phyloP scores from a whole-genome alignment of 2,329 filamentous ascomycete genomes.

The Monilinia vaccinii-corymbosi region DNA sequence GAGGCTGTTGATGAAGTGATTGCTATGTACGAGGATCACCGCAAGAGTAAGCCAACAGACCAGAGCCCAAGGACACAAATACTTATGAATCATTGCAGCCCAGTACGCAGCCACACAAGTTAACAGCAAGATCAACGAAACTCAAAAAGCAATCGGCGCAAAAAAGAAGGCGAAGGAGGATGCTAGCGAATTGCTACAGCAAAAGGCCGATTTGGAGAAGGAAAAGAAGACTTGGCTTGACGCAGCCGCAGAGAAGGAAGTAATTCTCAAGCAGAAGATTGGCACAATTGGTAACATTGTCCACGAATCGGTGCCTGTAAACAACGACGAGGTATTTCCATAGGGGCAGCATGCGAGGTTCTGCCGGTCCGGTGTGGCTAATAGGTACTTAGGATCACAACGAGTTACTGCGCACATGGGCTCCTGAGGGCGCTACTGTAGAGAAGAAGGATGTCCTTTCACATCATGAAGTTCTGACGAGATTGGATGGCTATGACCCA shows the following conservation, averaged over 20 bases:
- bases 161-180: slow-evolving; percentile 96
- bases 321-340: slow-evolving; percentile 60
- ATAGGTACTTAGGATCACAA: slow-evolving; percentile 60
- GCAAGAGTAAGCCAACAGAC: slow-evolving; percentile 48
- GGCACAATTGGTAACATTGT: slow-evolving; percentile 86
- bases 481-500: slow-evolving; percentile 85
- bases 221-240: slow-evolving; percentile 75
- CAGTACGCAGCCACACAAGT: slow-evolving; percentile 74
- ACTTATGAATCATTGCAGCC: slow-evolving; percentile 34
- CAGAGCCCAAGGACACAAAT: background rate
- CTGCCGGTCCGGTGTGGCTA: background rate
- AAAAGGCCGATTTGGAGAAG: slow-evolving; percentile 71
- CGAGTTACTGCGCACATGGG: slow-evolving; percentile 65
- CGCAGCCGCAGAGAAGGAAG: slow-evolving; percentile 65
- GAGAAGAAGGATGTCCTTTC: slow-evolving; percentile 74
- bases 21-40: slow-evolving; percentile 74
- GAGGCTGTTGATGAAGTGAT: slow-evolving; percentile 89
- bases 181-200: slow-evolving; percentile 66
- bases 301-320: slow-evolving; percentile 76
- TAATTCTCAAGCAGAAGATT: slow-evolving; percentile 64
- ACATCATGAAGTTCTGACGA: slow-evolving; percentile 86
- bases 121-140: slow-evolving; percentile 74
- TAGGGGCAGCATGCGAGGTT: background rate
- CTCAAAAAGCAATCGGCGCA: slow-evolving; percentile 80
- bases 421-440: slow-evolving; percentile 62